phyloP scores from a whole-genome alignment of 768 basidiomycete genomes.

The Mycena venus region DNA sequence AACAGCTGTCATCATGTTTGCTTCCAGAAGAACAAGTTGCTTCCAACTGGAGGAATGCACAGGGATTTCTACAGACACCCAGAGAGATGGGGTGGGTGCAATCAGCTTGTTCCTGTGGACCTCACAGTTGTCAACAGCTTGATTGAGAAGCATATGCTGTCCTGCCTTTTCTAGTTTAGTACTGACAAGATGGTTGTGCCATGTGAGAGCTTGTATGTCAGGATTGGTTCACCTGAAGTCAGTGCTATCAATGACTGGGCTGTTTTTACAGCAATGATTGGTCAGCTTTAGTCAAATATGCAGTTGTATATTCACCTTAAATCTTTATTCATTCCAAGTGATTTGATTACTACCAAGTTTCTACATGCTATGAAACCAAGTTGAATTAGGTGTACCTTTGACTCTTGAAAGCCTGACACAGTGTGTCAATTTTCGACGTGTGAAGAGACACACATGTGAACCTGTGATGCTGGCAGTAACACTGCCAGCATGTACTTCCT shows the following conservation, averaged over 20 bases:
- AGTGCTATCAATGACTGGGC: conserved; percentile 31
- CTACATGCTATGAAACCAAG: no score
- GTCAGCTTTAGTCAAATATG: neutral
- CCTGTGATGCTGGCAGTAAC: no score
- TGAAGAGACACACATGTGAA: no score
- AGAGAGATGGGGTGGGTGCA: conserved; percentile 26
- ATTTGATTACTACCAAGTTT: no score
- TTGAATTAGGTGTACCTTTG: no score
- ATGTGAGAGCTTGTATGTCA: conserved; percentile 27
- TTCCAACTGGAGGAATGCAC: conserved; percentile 38
- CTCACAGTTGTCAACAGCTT: conserved; percentile 33
- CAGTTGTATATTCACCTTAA: neutral
- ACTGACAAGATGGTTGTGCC: conserved; percentile 27
- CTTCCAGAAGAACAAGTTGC: conserved; percentile 35
- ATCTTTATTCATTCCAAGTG: no score
- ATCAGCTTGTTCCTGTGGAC: conserved; percentile 37
- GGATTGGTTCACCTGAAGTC: conserved; percentile 32
- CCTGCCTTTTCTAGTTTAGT: conserved; percentile 37
- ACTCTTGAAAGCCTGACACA: no score
- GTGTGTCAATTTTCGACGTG: no score
- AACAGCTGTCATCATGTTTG: conserved; percentile 35
- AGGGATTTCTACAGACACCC: conserved; percentile 40
- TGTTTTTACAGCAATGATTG: conserved; percentile 25
- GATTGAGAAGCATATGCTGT: conserved; percentile 30
- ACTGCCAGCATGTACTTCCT: no score